Conservation (phyloP, 2,329 filamentous ascomycete genomes). For the Proliferodiscus dingleyae region DNA sequence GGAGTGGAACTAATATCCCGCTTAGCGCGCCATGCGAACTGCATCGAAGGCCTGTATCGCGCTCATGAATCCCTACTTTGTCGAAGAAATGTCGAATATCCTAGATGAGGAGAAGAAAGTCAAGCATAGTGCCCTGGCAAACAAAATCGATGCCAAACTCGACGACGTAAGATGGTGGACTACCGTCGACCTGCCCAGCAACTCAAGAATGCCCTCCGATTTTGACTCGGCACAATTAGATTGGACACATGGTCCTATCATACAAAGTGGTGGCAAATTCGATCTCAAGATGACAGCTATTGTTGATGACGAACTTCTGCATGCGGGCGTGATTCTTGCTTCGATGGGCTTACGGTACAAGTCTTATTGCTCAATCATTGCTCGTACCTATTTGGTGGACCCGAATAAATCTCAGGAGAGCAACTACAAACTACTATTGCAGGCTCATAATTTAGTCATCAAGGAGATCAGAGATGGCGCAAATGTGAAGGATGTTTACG, state of each 20-base stretch:
- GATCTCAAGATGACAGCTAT: constrained; percentile 78
- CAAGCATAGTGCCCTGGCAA: constrained; percentile 79
- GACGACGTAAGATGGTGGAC: constrained; percentile 95
- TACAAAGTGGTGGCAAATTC: constrained; percentile 94
- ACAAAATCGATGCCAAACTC: constrained; percentile 85
- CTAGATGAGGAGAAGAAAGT: constrained; percentile 97
- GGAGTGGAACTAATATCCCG: constrained; percentile 5
- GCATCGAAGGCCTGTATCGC: constrained; percentile 91
- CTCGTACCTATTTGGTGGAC: constrained; percentile 91
- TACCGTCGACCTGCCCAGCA: constrained; percentile 62
- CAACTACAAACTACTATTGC: constrained; percentile 84
- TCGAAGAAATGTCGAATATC: constrained; percentile 96
- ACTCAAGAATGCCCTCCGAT: constrained; percentile 74
- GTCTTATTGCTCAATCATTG: constrained; percentile 89
- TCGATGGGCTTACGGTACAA: constrained; percentile 91
- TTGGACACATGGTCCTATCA: constrained; percentile 85
- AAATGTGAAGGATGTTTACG: constrained; percentile 83
- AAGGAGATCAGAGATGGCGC: constrained; percentile 87
- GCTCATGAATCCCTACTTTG: constrained; percentile 91
- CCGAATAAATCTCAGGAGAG: constrained; percentile 94
- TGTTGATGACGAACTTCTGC: constrained; percentile 75
- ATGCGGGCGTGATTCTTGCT: constrained; percentile 89
- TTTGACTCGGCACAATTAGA: constrained; percentile 88
- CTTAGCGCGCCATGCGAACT: constrained; percentile 84
- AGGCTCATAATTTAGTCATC: constrained; percentile 82